Evolutionary conservation across 352 stramenopile genomes (phyloP).

Genomic region (Aphanomyces stellatus): DNA sequence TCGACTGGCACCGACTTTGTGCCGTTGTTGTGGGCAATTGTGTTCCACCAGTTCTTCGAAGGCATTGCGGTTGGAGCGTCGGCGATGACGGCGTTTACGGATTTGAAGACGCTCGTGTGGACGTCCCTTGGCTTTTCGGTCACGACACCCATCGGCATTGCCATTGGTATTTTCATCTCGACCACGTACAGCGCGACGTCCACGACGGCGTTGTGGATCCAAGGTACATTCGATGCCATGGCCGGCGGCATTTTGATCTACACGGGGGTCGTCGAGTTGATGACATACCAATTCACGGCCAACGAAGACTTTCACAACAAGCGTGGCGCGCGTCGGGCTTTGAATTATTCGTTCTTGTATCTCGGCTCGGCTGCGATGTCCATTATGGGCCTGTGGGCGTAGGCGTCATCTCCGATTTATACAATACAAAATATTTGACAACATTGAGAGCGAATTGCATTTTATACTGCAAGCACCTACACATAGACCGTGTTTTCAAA

Average conservation of each 20-base stretch:
- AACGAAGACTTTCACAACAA: constrained; percentile 38
- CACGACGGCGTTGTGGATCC: constrained; percentile 39
- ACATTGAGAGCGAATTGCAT: too few relatives aligned
- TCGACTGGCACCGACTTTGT: constrained; percentile 37
- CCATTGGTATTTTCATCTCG: constrained; percentile 46
- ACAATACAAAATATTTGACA: too few relatives aligned
- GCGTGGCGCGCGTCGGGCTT: background rate
- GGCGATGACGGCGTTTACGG: constrained; percentile 31
- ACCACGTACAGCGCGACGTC: constrained; percentile 44
- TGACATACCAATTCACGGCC: constrained; percentile 64
- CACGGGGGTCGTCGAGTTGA: constrained; percentile 49
- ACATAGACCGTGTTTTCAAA: too few relatives aligned
- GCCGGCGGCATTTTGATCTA: constrained; percentile 63
- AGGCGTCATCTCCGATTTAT: background rate
- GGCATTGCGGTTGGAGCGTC: constrained; percentile 46
- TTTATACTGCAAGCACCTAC: too few relatives aligned
- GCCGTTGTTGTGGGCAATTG: constrained; percentile 48
- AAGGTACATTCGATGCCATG: constrained; percentile 54
- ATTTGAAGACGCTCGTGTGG: constrained; percentile 30
- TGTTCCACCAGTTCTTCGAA: constrained; percentile 75
- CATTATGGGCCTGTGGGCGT: constrained; percentile 1
- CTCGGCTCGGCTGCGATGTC: background rate
- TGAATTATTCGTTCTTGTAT: background rate
- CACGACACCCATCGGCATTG: constrained; percentile 45
- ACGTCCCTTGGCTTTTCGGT: constrained; percentile 44